phyloP scores from a whole-genome alignment of 345 rosid species.

The Lumnitzera racemosa region DNA sequence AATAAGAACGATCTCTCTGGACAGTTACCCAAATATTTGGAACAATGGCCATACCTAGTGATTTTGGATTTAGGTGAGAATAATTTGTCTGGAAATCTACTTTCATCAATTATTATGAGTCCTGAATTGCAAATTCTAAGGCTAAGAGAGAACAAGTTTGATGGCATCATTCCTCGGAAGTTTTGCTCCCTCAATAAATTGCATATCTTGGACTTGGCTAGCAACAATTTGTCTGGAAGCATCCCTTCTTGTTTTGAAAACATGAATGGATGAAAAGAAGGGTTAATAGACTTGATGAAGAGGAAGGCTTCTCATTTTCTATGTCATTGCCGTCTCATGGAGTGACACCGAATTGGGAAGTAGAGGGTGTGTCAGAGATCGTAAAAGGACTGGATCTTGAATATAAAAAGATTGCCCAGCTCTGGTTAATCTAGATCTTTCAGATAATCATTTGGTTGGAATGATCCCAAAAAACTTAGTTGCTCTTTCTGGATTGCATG shows the following conservation, averaged over 20 bases:
- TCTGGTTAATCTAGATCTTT: conserved; percentile 15
- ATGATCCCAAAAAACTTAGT: conserved; percentile 7
- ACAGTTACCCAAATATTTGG: conserved; percentile 5
- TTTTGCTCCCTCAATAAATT: conserved; percentile 6
- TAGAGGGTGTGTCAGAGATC: neutral
- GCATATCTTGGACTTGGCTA: conserved; percentile 14
- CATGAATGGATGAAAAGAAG: conserved; percentile 2
- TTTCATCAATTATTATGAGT: conserved; percentile 11
- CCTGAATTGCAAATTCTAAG: neutral
- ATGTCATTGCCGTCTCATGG: neutral
- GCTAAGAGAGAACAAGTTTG: conserved; percentile 12
- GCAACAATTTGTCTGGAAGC: conserved; percentile 10
- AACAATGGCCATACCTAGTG: neutral
- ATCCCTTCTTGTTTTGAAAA: conserved; percentile 11
- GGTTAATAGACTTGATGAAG: neutral
- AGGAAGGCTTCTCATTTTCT: too few relatives aligned
- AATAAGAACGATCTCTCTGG: conserved; percentile 8
- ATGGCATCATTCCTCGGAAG: conserved; percentile 5
- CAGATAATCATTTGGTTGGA: conserved; percentile 18
- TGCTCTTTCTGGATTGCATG: conserved; percentile 5
- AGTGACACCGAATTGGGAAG: neutral
- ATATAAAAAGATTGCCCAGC: neutral
- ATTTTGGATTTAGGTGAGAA: conserved; percentile 23
- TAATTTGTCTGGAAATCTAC: conserved; percentile 12
- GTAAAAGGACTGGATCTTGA: neutral